These are phyloP conservation scores for Akanthomyces uredinophilus DNA, from an alignment of 2,329 filamentous ascomycete genomes.

Conservation along the genomic window DNA sequence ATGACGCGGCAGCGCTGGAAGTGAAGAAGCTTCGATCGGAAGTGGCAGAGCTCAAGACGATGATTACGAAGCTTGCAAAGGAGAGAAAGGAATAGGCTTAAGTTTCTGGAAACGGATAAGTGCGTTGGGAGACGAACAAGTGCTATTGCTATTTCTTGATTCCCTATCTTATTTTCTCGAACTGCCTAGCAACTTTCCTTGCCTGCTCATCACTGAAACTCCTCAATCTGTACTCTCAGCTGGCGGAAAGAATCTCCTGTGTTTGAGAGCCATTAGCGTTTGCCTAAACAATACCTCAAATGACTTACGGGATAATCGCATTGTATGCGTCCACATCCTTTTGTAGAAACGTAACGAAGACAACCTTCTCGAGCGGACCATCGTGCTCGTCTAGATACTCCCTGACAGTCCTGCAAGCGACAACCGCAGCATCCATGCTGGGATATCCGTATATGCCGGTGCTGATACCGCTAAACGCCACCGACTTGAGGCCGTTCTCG, in stretches of 20 bases:
- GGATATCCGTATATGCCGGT: conserved; percentile 92
- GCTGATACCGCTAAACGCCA: conserved; percentile 81
- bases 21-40: conserved; percentile 54
- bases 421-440: conserved; percentile 62
- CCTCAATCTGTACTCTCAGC: not conserved
- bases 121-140: not conserved
- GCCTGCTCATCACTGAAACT: not conserved
- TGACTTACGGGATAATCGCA: conserved; percentile 59
- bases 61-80: conserved; percentile 34
- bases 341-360: conserved; percentile 78
- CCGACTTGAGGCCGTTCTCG: conserved; percentile 57
- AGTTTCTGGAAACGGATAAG: not conserved
- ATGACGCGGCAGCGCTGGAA: conserved; percentile 71
- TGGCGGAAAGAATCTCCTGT: conserved; percentile 9
- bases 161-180: not conserved
- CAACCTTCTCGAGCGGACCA: conserved; percentile 59
- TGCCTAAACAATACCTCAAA: not conserved
- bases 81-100: not conserved
- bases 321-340: conserved; percentile 76
- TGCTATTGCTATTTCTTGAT: not conserved
- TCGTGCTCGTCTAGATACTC: conserved; percentile 46
- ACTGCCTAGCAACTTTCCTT: not conserved
- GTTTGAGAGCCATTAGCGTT: not conserved
- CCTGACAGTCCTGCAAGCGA: conserved; percentile 59
- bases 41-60: conserved; percentile 49